Evolutionary conservation across 768 basidiomycete genomes (phyloP), one percentile per base, ranked within the genome.

Genomic region (Fibroporia radiculosa): DNA sequence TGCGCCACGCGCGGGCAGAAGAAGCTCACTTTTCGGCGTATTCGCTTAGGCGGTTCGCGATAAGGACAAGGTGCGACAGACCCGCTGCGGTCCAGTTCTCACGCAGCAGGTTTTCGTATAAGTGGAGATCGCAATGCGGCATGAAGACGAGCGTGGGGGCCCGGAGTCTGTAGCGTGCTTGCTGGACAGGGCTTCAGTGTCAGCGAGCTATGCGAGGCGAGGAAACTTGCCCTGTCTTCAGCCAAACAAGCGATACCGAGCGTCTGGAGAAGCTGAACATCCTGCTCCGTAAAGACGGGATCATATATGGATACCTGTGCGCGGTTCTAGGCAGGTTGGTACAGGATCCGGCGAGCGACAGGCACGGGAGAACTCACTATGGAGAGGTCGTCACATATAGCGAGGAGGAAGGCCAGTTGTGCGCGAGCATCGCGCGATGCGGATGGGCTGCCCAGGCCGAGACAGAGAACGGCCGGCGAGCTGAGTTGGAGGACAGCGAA

Each of bases 401-500:
- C 67, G 34, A 75, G 66, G 53, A 89, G 70, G 55, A 84, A 76
- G 16, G 72, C 81, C 23, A 89, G 80, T 52, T 88, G 85, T 27
- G 73, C 74, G 48, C 80, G 74, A 28, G 85, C 72, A 45, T 75
- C 75, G 39, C 66, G 66, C 38, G 82, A 86, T 32, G 66, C 57
- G 14, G 70, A 65, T n/a, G 85, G 84, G 59, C 81, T 83, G 40
- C 85, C 85, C 23, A 89, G 67, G 10, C 85, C 85, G 12, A 89
- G 73, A 60, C 85, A 88, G 32, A 89, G 57, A 36, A 83, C 65
- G 25, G 59, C 38, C 45, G 46, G 64, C 48, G 39, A 48, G 38
- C 34, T 31, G 29, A 42, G 18, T 31, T 12, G 3, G 5, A 44
- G n/a, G 6, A 42, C 20, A 26, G 20, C 43, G 23, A 59, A 52